Evolutionary conservation across 306 rosid species (phyloP).

Genomic region (Parietaria judaica): DNA sequence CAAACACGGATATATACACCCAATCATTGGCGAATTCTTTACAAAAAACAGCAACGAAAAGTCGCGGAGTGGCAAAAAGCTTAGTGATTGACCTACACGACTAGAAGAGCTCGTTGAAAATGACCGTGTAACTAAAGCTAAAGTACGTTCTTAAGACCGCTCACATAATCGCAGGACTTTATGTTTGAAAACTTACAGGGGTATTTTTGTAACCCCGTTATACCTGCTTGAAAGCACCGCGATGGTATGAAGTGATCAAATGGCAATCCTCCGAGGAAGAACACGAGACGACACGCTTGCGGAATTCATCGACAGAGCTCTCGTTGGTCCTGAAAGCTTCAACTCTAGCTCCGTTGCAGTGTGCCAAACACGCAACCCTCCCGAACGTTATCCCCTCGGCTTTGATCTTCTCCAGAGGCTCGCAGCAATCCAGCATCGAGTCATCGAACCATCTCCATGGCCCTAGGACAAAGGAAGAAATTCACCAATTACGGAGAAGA

Average conservation of each 20-base stretch:
- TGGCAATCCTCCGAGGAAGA: conserved; percentile 56
- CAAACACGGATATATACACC: neutral
- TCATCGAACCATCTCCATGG: conserved; percentile 99
- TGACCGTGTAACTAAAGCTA: too few relatives aligned
- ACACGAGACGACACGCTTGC: conserved; percentile 37
- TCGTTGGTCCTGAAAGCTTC: conserved; percentile 49
- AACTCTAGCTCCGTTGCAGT: conserved; percentile 80
- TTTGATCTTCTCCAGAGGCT: conserved; percentile 59
- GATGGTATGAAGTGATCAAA: conserved; percentile 59
- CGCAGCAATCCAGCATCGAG: conserved; percentile 90
- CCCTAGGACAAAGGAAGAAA: conserved; percentile 33
- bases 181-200: too few relatives aligned
- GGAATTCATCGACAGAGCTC: conserved; percentile 50
- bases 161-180: too few relatives aligned
- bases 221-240: conserved; percentile 70
- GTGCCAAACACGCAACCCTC: conserved; percentile 84
- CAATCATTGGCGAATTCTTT: neutral
- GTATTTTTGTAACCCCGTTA: conserved; percentile 2
- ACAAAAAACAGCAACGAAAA: neutral
- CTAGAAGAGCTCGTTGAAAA: too few relatives aligned
- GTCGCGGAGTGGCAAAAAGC: conserved; percentile 3
- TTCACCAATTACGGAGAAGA: neutral
- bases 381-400: conserved; percentile 80
- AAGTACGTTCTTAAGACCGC: too few relatives aligned
- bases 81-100: too few relatives aligned